These are phyloP conservation scores for Neurospora sp. DNA, from an alignment of 495 filamentous ascomycete species.

Conservation along the genomic window DNA sequence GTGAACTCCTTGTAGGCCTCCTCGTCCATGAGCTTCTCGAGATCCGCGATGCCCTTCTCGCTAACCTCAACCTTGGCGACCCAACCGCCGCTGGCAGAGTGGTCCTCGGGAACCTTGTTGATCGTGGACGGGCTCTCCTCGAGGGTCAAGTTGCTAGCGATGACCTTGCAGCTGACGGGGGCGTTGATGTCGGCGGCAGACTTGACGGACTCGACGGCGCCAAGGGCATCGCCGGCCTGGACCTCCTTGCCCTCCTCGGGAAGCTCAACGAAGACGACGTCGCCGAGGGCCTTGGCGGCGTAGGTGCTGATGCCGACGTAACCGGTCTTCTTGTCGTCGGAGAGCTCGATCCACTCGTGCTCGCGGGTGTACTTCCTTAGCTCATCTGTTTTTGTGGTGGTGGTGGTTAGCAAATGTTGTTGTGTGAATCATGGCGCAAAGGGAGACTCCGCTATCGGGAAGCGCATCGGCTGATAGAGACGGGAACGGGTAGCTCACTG, in stretches of 20 bases:
- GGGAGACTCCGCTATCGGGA: not conserved
- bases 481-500: slow-evolving; percentile 23
- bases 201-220: slow-evolving; percentile 96
- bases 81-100: slow-evolving; percentile 75
- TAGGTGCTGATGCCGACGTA: slow-evolving; percentile 81
- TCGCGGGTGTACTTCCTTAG: slow-evolving; percentile 91
- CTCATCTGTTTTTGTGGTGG: slow-evolving; percentile 25
- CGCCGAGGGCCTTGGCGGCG: slow-evolving; percentile 81
- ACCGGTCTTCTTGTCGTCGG: slow-evolving; percentile 58
- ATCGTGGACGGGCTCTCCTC: slow-evolving; percentile 78
- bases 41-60: slow-evolving; percentile 51
- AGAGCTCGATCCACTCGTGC: slow-evolving; percentile 94
- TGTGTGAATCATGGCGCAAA: not conserved
- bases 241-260: slow-evolving; percentile 56
- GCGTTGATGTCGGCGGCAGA: slow-evolving; percentile 92
- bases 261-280: slow-evolving; percentile 95
- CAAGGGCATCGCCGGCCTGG: slow-evolving; percentile 64
- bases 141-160: slow-evolving; percentile 57
- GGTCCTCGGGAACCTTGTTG: slow-evolving; percentile 66
- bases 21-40: slow-evolving; percentile 63
- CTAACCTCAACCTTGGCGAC: slow-evolving; percentile 74
- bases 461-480: not conserved
- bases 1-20: slow-evolving; percentile 65
- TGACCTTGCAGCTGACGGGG: slow-evolving; percentile 68
- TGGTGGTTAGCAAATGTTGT: slow-evolving; percentile 1